Base-by-base conservation (phyloP, 2,329 filamentous ascomycete genomes). In the Hypoxylon sp. region DNA sequence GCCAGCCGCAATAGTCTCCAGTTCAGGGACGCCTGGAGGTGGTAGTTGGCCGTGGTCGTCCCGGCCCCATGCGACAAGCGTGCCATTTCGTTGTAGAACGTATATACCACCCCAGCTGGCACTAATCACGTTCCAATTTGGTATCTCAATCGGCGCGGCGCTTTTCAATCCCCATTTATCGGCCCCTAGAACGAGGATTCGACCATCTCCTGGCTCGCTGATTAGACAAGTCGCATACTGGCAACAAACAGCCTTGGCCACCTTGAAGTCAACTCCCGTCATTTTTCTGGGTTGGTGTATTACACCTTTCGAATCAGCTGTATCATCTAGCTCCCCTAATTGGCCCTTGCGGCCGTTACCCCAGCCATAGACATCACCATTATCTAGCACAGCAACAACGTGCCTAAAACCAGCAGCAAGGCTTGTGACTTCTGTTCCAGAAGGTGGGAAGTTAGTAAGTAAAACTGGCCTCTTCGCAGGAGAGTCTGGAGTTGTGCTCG, bases 261-360 rank as follows among this genome's bases (percentile, higher is more conserved):
- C 91, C n/a, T 80, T 82, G 78, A 97, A 97, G 3, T 80, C 77
- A 20, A 88, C 78, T 1, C 82, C 81, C 14, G 82, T 81, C 22
- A 97, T 85, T 79, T 84, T 90, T 8, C 87, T 83, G 4, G 94
- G 94, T 14, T 75, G 76, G 80, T 87, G 85, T 1, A 91, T 77
- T 30, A 90, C 77, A 5, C 81, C 83, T 30, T 82, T 72, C 10
- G 61, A 31, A 44, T 74, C 66, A 7, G 20, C 31, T 11, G 49
- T 51, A 14, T 70, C 64, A 8, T 66, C 66, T 22, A 73, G n/a
- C 13, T 83, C 80, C 0, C 94, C 95, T 0, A 97, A 82, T 78
- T 99, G 95, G 0, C 93, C 93, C 77, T 97, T 96, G 25, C 94
- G 88, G 13, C 92, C 91, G 74, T 90, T 93, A 0, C 96, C 96